Percentiles rank a stretch among this genome's conserved stretches.
These are phyloP conservation scores for Sphenostylis stenocarpa DNA, from an alignment of 306 rosid genomes.

Conservation along the genomic window DNA sequence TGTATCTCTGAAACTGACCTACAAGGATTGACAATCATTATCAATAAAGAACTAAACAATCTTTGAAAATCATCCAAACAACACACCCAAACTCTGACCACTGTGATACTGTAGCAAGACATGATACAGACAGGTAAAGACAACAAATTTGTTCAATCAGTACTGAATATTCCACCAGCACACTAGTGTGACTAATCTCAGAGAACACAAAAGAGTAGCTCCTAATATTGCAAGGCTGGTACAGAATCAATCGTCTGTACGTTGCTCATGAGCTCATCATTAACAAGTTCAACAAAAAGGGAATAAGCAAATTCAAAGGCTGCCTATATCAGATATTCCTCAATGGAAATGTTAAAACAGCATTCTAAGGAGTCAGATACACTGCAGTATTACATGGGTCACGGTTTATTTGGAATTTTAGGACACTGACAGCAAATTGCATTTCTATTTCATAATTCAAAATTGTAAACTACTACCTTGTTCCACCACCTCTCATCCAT, in stretches of 20 bases:
- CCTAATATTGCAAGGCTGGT: background rate
- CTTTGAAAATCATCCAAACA: background rate
- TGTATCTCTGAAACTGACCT: slow-evolving; percentile 46
- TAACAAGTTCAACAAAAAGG: slow-evolving; percentile 4
- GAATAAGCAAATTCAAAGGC: background rate
- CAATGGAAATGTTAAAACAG: background rate
- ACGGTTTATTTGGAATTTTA: background rate
- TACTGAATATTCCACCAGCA: background rate
- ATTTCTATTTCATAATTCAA: background rate
- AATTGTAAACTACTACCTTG: background rate
- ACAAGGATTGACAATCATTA: slow-evolving; percentile 39
- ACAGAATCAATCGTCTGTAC: background rate
- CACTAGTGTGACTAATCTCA: background rate
- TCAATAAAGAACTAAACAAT: slow-evolving; percentile 14
- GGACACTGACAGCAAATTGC: background rate
- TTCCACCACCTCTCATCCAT: slow-evolving; percentile 16
- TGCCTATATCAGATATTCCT: background rate
- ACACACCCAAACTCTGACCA: background rate
- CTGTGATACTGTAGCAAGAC: background rate
- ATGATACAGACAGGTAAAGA: background rate
- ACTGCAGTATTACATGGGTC: background rate
- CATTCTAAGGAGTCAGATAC: background rate
- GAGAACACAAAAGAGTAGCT: background rate
- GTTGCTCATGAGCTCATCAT: background rate
- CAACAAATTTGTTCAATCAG: background rate